phyloP scores from a whole-genome alignment of 805 yeast genomes.

The Wilhelminamyces savonicus region DNA sequence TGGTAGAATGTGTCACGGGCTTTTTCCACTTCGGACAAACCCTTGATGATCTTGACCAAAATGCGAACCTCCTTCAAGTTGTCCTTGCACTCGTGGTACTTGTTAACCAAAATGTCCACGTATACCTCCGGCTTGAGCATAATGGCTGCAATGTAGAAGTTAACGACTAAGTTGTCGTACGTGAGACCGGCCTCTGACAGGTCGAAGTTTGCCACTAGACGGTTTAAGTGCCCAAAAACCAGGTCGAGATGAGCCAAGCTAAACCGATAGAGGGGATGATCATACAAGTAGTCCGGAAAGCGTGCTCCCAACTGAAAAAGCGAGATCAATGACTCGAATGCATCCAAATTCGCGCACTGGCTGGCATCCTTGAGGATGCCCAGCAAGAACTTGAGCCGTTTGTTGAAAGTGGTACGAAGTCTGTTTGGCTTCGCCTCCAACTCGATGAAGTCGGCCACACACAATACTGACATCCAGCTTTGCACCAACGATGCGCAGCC shows the following conservation, averaged over 20 bases:
- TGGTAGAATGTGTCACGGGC: conserved; percentile 13
- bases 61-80: conserved; percentile 19
- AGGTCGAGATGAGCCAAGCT: conserved; percentile 24
- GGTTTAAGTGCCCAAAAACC: conserved; percentile 18
- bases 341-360: conserved; percentile 19
- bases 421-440: conserved; percentile 24
- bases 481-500: conserved; percentile 15
- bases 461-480: conserved; percentile 28
- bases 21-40: conserved; percentile 20
- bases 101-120: conserved; percentile 14
- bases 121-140: conserved; percentile 28
- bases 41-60: conserved; percentile 23
- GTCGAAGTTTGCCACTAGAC: conserved; percentile 7
- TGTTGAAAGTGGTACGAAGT: conserved; percentile 28
- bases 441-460: conserved; percentile 30
- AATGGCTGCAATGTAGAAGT: conserved; percentile 30
- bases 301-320: conserved; percentile 31
- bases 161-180: conserved; percentile 18
- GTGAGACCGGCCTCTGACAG: conserved; percentile 7
- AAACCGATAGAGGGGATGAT: conserved; percentile 25
- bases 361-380: conserved; percentile 23
- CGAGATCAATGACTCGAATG: conserved; percentile 29
- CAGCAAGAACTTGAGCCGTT: conserved; percentile 25
- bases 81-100: conserved; percentile 15
- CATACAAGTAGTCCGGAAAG: conserved; percentile 12